Conservation (phyloP, 495 filamentous ascomycete genomes). For the Neurospora terricola region DNA sequence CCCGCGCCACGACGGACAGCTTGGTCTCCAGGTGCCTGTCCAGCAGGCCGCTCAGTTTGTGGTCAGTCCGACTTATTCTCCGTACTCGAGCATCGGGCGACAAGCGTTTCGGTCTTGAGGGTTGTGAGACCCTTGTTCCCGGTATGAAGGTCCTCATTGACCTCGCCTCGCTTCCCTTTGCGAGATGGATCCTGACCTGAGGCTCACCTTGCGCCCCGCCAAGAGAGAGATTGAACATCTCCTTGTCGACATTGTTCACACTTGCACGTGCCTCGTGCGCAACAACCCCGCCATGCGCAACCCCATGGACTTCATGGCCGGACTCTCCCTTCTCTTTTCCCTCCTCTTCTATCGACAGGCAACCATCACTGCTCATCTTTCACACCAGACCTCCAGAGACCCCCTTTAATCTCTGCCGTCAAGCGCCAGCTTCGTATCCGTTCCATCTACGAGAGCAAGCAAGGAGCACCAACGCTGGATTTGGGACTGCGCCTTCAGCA, state of each 20-base stretch:
- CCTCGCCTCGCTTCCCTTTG: conserved; percentile 17
- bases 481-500: conserved; percentile 97
- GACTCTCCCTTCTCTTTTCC: background rate
- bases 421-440: background rate
- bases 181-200: background rate
- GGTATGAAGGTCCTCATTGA: conserved; percentile 99
- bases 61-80: background rate
- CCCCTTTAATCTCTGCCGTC: background rate
- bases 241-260: background rate
- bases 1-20: background rate
- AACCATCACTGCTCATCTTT: background rate
- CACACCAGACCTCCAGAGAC: background rate
- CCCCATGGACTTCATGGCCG: background rate
- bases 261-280: background rate
- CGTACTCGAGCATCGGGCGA: conserved; percentile 34
- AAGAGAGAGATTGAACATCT: background rate
- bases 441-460: background rate
- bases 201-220: background rate
- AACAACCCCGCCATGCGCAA: background rate
- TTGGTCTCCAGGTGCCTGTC: background rate
- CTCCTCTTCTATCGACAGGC: background rate
- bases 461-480: conserved; percentile 95
- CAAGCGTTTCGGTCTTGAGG: conserved; percentile 97
- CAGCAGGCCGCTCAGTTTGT: conserved; percentile 1
- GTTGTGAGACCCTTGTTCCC: conserved; percentile 88